Evolutionary conservation across 73 alveolate genomes (phyloP).

Genomic region (Tetrahymena borealis): DNA sequence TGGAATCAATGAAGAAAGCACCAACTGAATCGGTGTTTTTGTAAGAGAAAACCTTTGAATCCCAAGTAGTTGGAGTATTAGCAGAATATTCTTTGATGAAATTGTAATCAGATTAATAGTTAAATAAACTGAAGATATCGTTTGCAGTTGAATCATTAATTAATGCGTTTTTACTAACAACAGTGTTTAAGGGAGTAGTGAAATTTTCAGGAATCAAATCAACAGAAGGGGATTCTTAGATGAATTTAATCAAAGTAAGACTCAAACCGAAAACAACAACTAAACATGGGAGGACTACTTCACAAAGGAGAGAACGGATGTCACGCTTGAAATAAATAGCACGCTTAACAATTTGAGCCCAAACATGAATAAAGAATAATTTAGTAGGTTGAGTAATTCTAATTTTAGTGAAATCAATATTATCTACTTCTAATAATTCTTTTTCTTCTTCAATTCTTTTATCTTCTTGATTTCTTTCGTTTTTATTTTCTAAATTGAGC

Average conservation of each 20-base stretch:
- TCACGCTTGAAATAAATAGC: conserved; percentile 64
- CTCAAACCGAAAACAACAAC: conserved; percentile 77
- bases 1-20: not conserved
- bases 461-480: conserved; percentile 24
- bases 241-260: conserved; percentile 49
- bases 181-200: not conserved
- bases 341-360: conserved; percentile 70
- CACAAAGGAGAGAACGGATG: conserved; percentile 70
- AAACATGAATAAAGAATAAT: conserved; percentile 60
- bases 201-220: not conserved
- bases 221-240: conserved; percentile 34
- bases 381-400: conserved; percentile 19
- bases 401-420: conserved; percentile 19
- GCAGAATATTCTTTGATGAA: not conserved
- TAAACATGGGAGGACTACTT: conserved; percentile 76
- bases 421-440: conserved; percentile 6
- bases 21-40: not conserved
- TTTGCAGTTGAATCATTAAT: not conserved
- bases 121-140: not conserved
- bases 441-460: not conserved
- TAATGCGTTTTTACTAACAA: not conserved
- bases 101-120: not conserved
- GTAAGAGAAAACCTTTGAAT: not conserved
- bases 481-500: conserved; percentile 36
- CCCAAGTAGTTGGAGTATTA: not conserved